Evolutionary conservation across 345 rosid species (phyloP), one percentile per base, ranked within the genome.

Genomic region (Linum tenue): DNA sequence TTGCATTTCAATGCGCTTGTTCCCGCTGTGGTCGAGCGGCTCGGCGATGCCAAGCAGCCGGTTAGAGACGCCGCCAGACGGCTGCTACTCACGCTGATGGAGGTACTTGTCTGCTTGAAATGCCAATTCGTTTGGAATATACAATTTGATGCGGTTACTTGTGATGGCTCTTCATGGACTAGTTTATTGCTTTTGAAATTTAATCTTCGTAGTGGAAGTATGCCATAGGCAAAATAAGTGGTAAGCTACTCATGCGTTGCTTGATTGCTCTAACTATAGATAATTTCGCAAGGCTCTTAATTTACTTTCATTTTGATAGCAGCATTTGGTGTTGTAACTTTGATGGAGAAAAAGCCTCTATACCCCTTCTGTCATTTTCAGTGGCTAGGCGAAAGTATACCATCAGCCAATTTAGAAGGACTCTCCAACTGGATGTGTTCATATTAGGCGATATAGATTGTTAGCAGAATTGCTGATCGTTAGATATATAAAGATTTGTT

Each of bases 51-150:
- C 31, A 94, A 90, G 67, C 99, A 94, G 70, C 99, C 99, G 0
- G 99, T 94, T 39, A 74, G 99, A 37, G 97, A 94, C 67, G 97
- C 99, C 14, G 97, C 99, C 5, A 82, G 97, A 71, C 87, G 99
- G 38, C 77, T 94, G 56, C 69, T 94, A 76, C 89, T 92, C 17
- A 94, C 99, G 67, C 91, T 94, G n/a, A 94, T 94, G 99, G 97
- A 94, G 99, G 99, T 90, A 61, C 4, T 59, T 41, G 2, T 16
- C 37, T 22, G 36, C 35, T 57, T 22, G 31, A 22, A 22, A 22
- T 22, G 31, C 31, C 31, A 22, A 22, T 22, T 22, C 31, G 31
- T 22, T 22, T 22, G 31, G 31, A 22, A 22, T 10, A 2, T 5
- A 9, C 53, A 48, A 48, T 48, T 48, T 48, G 12, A 48, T 48